phyloP scores from a whole-genome alignment of 805 yeast species.

The Saccharomycopsis sp. region DNA sequence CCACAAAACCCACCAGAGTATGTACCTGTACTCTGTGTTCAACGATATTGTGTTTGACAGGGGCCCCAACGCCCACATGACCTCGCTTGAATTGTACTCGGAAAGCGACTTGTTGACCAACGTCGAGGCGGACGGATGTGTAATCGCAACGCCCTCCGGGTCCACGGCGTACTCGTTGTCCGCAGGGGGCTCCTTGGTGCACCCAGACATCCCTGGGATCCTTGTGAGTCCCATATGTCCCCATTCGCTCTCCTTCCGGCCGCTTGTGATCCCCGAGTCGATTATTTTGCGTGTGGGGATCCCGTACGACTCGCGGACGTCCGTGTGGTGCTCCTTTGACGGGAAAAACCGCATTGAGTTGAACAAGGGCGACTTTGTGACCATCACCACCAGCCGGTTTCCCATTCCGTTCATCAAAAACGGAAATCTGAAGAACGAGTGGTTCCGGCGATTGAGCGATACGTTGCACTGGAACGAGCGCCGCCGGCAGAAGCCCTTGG shows the following conservation, averaged over 20 bases:
- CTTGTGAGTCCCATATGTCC: constrained; percentile 52
- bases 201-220: constrained; percentile 49
- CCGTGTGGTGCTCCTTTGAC: constrained; percentile 34
- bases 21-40: constrained; percentile 34
- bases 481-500: constrained; percentile 28
- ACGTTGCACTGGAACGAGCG: constrained; percentile 33
- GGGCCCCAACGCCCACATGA: constrained; percentile 46
- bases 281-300: constrained; percentile 30
- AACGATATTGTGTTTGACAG: constrained; percentile 48
- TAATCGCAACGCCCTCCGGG: constrained; percentile 62
- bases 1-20: constrained; percentile 26
- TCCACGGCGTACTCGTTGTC: constrained; percentile 52
- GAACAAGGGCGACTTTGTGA: constrained; percentile 29
- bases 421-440: constrained; percentile 23
- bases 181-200: constrained; percentile 49
- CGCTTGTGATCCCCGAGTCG: constrained; percentile 42
- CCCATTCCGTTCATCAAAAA: constrained; percentile 29
- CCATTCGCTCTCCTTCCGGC: constrained; percentile 45
- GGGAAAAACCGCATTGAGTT: constrained; percentile 31
- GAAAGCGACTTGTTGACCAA: constrained; percentile 47
- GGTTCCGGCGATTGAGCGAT: constrained; percentile 31
- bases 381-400: constrained; percentile 30
- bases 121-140: constrained; percentile 61
- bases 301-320: constrained; percentile 29
- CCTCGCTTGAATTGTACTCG: constrained; percentile 43